Conservation (phyloP, 352 stramenopile species). For the Globisporangium mamillatum region DNA sequence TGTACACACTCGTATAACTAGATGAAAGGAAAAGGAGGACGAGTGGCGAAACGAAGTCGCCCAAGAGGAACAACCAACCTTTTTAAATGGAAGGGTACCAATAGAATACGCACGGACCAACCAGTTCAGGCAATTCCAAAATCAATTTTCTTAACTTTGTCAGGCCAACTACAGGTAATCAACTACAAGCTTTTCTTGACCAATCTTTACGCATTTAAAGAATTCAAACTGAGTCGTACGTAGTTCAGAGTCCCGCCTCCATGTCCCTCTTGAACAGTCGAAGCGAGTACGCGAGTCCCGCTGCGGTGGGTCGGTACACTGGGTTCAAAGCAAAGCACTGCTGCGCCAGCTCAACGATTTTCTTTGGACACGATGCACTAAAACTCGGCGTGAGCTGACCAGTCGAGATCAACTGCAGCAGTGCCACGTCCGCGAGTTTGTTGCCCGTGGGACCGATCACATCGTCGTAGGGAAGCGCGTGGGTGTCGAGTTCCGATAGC, state of each 20-base stretch:
- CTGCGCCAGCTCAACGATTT: conserved; percentile 26
- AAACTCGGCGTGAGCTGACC: conserved; percentile 26
- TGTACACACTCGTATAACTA: neutral
- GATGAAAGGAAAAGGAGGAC: neutral
- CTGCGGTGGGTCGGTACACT: neutral
- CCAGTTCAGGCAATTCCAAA: no score
- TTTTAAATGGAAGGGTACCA: neutral
- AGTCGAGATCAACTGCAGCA: conserved; percentile 33
- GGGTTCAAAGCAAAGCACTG: conserved; percentile 6
- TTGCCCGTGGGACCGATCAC: conserved; percentile 16
- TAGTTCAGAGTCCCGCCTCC: neutral
- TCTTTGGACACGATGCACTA: conserved; percentile 20
- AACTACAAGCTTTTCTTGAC: no score
- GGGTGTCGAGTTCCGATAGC: conserved; percentile 47
- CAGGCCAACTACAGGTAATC: no score
- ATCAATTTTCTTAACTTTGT: no score
- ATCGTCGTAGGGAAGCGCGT: conserved; percentile 43
- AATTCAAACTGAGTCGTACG: neutral
- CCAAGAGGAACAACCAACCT: no score
- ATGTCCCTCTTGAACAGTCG: neutral
- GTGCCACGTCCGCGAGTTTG: conserved; percentile 30
- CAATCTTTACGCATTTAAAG: no score
- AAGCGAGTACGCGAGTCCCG: neutral
- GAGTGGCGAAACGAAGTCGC: neutral
- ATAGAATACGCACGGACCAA: no score